These are phyloP conservation scores for Smittium culicis DNA, from an alignment of 371 early-diverging fungal species.

Conservation along the genomic window DNA sequence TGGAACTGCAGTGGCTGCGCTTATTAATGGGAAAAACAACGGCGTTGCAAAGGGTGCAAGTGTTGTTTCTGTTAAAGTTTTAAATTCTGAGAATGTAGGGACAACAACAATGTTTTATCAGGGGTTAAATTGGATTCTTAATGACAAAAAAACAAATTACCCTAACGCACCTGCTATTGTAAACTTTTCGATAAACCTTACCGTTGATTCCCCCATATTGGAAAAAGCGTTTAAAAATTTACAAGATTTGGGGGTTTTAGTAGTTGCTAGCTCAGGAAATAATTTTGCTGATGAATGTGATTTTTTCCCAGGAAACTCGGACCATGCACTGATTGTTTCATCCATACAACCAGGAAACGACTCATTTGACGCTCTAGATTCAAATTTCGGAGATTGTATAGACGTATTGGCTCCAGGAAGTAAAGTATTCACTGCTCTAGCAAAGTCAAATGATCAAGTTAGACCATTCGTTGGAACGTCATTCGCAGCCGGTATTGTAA, in stretches of 20 bases:
- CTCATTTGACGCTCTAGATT: background rate
- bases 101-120: constrained; percentile 23
- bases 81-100: constrained; percentile 31
- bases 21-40: constrained; percentile 36
- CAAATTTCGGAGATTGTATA: constrained; percentile 10
- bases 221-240: too few relatives aligned
- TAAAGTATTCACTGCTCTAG: background rate
- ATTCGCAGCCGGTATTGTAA: constrained; percentile 1
- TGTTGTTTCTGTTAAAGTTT: constrained; percentile 44
- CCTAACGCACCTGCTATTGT: background rate
- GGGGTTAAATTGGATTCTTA: constrained; percentile 26
- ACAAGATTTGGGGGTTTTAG: too few relatives aligned
- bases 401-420: constrained; percentile 9
- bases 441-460: background rate
- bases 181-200: too few relatives aligned
- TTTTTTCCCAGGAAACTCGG: background rate
- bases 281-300: background rate
- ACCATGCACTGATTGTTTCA: background rate
- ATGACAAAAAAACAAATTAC: background rate
- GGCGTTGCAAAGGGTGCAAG: constrained; percentile 49
- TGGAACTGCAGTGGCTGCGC: constrained; percentile 56
- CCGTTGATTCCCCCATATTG: background rate
- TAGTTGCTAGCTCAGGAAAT: background rate
- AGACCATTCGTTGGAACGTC: background rate
- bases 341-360: background rate